Percentiles rank a stretch among this genome's conserved stretches.
Evolutionary conservation across 2,329 filamentous ascomycete species (phyloP).

Genomic region (Neonectria punicea): DNA sequence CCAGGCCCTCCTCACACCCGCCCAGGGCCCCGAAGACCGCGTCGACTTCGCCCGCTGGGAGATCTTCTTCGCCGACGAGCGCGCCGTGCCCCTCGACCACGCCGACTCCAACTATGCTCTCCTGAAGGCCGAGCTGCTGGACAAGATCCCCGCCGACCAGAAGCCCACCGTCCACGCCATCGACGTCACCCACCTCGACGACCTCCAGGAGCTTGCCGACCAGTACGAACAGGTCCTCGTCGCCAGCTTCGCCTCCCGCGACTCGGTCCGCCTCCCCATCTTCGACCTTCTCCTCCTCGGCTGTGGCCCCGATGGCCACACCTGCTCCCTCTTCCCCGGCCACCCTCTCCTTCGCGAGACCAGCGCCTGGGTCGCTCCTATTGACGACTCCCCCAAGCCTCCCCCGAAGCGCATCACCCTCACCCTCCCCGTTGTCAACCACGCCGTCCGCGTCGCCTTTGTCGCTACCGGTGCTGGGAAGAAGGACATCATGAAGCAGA

Average conservation of each 20-base stretch:
- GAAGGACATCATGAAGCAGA: conserved; percentile 90
- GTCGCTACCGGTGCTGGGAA: conserved; percentile 91
- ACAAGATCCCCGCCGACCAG: conserved; percentile 80
- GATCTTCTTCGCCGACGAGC: conserved; percentile 98
- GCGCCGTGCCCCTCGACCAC: conserved; percentile 91
- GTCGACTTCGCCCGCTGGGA: conserved; percentile 90
- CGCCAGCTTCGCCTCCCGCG: conserved; percentile 85
- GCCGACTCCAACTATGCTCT: conserved; percentile 94
- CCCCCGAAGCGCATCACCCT: conserved; percentile 91
- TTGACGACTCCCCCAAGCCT: conserved; percentile 94
- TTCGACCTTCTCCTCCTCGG: conserved; percentile 95
- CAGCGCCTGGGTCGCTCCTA: conserved; percentile 90
- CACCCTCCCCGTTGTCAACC: conserved; percentile 88
- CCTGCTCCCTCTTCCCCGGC: conserved; percentile 93
- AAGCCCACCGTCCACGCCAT: conserved; percentile 83
- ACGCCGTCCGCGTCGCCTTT: conserved; percentile 88
- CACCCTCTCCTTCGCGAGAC: conserved; percentile 88
- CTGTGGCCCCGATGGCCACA: conserved; percentile 96
- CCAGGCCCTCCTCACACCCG: conserved; percentile 76
- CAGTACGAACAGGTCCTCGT: conserved; percentile 92
- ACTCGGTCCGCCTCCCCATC: conserved; percentile 92
- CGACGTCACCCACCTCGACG: conserved; percentile 71
- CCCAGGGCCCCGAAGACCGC: conserved; percentile 65
- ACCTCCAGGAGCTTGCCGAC: conserved; percentile 92
- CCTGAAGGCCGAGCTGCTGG: conserved; percentile 85